A percentile compares a stretch with the other conserved stretches of the same genome.
These are phyloP conservation scores for Albophoma yamanashiensis DNA, from an alignment of 2,329 filamentous ascomycete species.

Conservation along the genomic window DNA sequence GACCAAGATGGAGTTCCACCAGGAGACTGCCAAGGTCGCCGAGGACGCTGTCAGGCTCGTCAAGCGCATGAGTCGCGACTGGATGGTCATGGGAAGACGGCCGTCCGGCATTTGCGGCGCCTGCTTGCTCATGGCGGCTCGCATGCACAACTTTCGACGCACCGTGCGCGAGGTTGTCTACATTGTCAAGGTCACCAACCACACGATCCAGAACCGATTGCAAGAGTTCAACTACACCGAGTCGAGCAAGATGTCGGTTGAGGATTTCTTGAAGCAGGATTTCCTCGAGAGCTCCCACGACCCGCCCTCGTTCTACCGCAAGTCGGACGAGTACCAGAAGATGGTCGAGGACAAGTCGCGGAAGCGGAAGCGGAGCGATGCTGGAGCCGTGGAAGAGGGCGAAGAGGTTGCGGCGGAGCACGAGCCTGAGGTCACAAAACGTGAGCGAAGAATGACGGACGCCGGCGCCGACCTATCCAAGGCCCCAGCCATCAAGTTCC, in stretches of 20 bases:
- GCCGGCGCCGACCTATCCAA: slow-evolving; percentile 23
- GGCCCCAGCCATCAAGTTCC: slow-evolving; percentile 24
- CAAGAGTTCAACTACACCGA: slow-evolving; percentile 86
- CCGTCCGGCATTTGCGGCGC: slow-evolving; percentile 92
- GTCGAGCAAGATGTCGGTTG: slow-evolving; percentile 74
- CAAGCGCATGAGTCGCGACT: slow-evolving; percentile 88
- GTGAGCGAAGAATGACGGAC: slow-evolving; percentile 9
- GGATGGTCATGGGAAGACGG: slow-evolving; percentile 91
- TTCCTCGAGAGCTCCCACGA: slow-evolving; percentile 66
- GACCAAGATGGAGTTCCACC: slow-evolving; percentile 80
- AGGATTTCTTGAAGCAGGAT: slow-evolving; percentile 67
- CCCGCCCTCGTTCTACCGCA: slow-evolving; percentile 71
- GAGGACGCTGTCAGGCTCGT: slow-evolving; percentile 81
- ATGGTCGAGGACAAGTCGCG: slow-evolving; percentile 37
- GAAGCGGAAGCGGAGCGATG: slow-evolving; percentile 31
- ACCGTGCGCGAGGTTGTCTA: slow-evolving; percentile 95
- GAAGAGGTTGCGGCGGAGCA: slow-evolving; percentile 1
- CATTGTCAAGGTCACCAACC: slow-evolving; percentile 90
- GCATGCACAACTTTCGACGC: slow-evolving; percentile 96
- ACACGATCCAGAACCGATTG: slow-evolving; percentile 83
- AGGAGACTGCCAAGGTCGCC: slow-evolving; percentile 72
- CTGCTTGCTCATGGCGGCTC: slow-evolving; percentile 84
- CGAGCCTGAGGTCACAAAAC: not conserved
- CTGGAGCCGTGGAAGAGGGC: slow-evolving; percentile 10
- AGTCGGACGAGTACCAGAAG: slow-evolving; percentile 48